Percentiles rank a stretch among this genome's conserved stretches.
Evolutionary conservation across 352 stramenopile genomes (phyloP).

Genomic region (Globisporangium carolinianum): DNA sequence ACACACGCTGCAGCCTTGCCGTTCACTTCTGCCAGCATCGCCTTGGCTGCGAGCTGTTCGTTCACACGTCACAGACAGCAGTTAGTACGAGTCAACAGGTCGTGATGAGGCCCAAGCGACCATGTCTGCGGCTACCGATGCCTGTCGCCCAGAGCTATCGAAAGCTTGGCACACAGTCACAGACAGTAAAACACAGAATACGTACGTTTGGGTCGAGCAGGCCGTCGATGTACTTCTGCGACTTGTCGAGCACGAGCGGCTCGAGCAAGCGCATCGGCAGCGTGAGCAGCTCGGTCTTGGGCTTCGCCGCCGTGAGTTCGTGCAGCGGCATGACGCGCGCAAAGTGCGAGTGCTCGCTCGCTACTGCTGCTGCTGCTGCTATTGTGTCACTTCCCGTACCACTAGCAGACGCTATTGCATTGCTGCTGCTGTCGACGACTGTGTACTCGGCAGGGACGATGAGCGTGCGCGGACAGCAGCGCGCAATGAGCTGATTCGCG

Average conservation of each 20-base stretch:
- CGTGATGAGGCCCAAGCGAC: too few relatives aligned
- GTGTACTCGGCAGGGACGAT: constrained; percentile 66
- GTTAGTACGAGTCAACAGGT: too few relatives aligned
- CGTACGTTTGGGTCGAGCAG: constrained; percentile 60
- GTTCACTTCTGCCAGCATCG: constrained; percentile 61
- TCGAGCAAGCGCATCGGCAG: constrained; percentile 66
- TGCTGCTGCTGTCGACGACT: constrained; percentile 9
- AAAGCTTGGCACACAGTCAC: too few relatives aligned
- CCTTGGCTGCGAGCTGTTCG: constrained; percentile 38
- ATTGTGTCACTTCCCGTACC: background rate
- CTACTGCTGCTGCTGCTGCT: background rate
- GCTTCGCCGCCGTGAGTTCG: constrained; percentile 59
- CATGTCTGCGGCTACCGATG: too few relatives aligned
- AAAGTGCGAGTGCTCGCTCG: constrained; percentile 53
- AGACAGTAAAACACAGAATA: background rate
- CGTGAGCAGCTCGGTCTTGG: constrained; percentile 66
- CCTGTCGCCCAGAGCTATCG: too few relatives aligned
- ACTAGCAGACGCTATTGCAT: background rate
- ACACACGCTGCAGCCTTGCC: constrained; percentile 59
- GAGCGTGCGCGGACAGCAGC: constrained; percentile 62
- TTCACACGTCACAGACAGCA: background rate
- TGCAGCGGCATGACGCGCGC: constrained; percentile 64
- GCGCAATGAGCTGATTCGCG: constrained; percentile 80
- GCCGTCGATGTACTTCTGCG: constrained; percentile 82
- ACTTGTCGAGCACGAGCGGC: constrained; percentile 60